Conservation (phyloP, 2,329 filamentous ascomycete genomes). For the Ceratocystis huliohia region DNA sequence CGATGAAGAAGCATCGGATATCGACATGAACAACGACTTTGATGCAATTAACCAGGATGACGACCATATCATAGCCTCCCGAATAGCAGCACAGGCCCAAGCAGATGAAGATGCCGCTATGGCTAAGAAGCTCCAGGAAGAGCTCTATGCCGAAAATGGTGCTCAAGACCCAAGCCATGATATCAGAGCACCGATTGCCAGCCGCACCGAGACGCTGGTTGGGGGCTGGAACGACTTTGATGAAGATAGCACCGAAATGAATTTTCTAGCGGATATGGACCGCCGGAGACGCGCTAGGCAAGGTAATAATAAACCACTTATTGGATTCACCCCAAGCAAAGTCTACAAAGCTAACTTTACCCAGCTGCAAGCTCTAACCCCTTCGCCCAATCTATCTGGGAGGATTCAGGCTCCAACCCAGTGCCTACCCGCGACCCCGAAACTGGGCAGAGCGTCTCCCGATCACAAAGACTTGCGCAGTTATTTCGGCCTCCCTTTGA, state of each 20-base stretch:
- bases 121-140: conserved; percentile 81
- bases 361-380: conserved; percentile 26
- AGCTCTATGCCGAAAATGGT: conserved; percentile 56
- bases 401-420: conserved; percentile 23
- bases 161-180: conserved; percentile 39
- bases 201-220: conserved; percentile 82
- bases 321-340: background rate
- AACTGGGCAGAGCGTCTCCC: conserved; percentile 32
- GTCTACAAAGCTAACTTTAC: conserved; percentile 1
- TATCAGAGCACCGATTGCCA: conserved; percentile 78
- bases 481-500: conserved; percentile 89
- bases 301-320: conserved; percentile 7
- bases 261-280: conserved; percentile 15
- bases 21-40: conserved; percentile 26
- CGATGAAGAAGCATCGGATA: conserved; percentile 24
- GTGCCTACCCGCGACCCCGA: conserved; percentile 16
- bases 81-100: conserved; percentile 37
- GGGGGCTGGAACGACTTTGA: conserved; percentile 31
- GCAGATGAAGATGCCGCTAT: conserved; percentile 88
- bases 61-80: conserved; percentile 31
- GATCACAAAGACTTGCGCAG: conserved; percentile 71
- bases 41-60: conserved; percentile 27
- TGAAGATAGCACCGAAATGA: background rate
- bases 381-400: conserved; percentile 32
- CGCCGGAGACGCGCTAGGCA: conserved; percentile 15